A percentile compares a stretch with the other conserved stretches of the same genome.
Conservation (phyloP, 805 yeast species). For the Tanozyma kutaoensis region DNA sequence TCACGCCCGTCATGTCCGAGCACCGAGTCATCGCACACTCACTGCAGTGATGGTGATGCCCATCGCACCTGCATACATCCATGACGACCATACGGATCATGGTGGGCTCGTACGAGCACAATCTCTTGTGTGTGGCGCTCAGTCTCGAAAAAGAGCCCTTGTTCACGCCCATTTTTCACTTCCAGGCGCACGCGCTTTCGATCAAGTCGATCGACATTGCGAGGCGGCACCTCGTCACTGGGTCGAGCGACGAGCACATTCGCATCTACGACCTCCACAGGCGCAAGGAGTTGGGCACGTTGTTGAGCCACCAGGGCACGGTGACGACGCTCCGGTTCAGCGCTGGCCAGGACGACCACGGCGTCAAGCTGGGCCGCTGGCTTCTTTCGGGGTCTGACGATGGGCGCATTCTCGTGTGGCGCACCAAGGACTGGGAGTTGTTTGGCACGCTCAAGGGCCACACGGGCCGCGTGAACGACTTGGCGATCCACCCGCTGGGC, state of each 20-base stretch:
- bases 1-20: too few relatives aligned
- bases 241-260: conserved; percentile 92
- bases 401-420: conserved; percentile 82
- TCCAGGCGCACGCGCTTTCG: conserved; percentile 86
- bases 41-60: too few relatives aligned
- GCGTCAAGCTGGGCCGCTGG: conserved; percentile 65
- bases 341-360: conserved; percentile 2
- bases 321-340: conserved; percentile 69
- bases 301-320: conserved; percentile 82
- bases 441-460: conserved; percentile 87
- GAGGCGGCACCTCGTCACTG: conserved; percentile 78
- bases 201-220: conserved; percentile 77
- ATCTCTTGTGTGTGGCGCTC: conserved; percentile 69
- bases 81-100: conserved; percentile 80
- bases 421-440: conserved; percentile 94
- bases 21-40: too few relatives aligned
- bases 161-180: conserved; percentile 90
- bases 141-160: conserved; percentile 32
- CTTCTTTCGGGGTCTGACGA: conserved; percentile 83
- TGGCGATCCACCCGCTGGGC: conserved; percentile 84
- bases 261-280: conserved; percentile 88
- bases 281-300: conserved; percentile 85
- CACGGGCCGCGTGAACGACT: conserved; percentile 65
- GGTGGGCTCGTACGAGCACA: conserved; percentile 95
- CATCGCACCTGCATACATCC: too few relatives aligned